Percentiles rank a stretch among this genome's conserved stretches.
Evolutionary conservation across 257 asterid species (phyloP).

Genomic region (Fraxinus excelsior): DNA sequence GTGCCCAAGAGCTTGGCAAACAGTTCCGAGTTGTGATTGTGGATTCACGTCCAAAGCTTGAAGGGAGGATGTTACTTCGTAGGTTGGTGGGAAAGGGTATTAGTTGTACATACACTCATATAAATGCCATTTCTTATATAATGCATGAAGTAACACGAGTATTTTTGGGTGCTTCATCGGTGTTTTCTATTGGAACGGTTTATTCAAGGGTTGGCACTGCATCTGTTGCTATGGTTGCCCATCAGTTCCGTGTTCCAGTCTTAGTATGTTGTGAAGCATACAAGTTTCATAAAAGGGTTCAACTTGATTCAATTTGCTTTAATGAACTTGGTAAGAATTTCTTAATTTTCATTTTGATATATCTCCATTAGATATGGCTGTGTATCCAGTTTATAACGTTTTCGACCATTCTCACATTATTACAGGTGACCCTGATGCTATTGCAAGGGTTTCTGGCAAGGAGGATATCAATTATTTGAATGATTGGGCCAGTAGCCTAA

Average conservation of each 20-base stretch:
- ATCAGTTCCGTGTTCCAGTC: slow-evolving; percentile 78
- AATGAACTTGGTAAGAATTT: slow-evolving; percentile 79
- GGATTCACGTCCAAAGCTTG: too few relatives aligned
- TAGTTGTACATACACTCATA: too few relatives aligned
- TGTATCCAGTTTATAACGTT: too few relatives aligned
- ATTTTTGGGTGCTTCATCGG: slow-evolving; percentile 87
- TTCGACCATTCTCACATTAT: too few relatives aligned
- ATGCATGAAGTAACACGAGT: slow-evolving; percentile 43
- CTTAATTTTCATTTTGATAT: not conserved
- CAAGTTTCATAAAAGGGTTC: slow-evolving; percentile 88
- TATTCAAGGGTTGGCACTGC: slow-evolving; percentile 93
- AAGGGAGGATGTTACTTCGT: too few relatives aligned
- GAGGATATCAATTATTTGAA: slow-evolving; percentile 48
- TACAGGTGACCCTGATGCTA: slow-evolving; percentile 66
- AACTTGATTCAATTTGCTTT: slow-evolving; percentile 86
- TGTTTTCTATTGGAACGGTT: slow-evolving; percentile 82
- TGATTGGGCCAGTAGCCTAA: slow-evolving; percentile 56
- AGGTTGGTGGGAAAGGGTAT: too few relatives aligned
- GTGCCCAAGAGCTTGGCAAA: too few relatives aligned
- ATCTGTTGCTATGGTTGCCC: slow-evolving; percentile 94
- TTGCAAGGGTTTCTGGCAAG: slow-evolving; percentile 61
- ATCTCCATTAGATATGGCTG: too few relatives aligned
- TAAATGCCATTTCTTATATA: too few relatives aligned
- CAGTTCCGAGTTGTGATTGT: too few relatives aligned
- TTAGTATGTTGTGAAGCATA: slow-evolving; percentile 93